These are phyloP conservation scores for Macadamia integrifolia DNA, from an alignment of 164 flowering plant genomes.

Conservation along the genomic window DNA sequence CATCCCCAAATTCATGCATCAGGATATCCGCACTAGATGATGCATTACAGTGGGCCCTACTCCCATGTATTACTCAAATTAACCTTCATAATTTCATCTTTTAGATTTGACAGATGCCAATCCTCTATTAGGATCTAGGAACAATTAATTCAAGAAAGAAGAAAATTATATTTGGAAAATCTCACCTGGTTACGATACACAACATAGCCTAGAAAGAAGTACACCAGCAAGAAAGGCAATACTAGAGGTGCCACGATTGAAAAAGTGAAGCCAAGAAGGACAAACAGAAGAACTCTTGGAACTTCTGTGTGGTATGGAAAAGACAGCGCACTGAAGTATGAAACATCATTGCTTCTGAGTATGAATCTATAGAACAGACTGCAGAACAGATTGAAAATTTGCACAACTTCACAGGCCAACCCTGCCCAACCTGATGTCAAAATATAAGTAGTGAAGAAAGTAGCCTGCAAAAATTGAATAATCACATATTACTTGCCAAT, in stretches of 20 bases:
- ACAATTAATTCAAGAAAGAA: too few relatives aligned
- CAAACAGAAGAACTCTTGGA: slow-evolving; percentile 77
- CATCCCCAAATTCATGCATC: too few relatives aligned
- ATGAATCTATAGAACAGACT: slow-evolving; percentile 38
- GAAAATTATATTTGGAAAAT: not conserved
- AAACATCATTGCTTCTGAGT: slow-evolving; percentile 36
- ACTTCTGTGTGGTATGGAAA: slow-evolving; percentile 97
- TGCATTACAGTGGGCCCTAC: too few relatives aligned
- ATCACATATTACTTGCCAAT: not conserved
- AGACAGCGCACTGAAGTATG: slow-evolving; percentile 29
- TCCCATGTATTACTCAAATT: too few relatives aligned
- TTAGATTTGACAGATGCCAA: too few relatives aligned
- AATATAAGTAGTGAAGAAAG: slow-evolving; percentile 82
- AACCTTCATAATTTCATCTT: too few relatives aligned
- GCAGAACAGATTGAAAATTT: slow-evolving; percentile 56
- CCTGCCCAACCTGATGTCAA: slow-evolving; percentile 98
- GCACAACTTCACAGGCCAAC: slow-evolving; percentile 69
- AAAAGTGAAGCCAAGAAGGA: slow-evolving; percentile 82
- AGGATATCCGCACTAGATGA: too few relatives aligned
- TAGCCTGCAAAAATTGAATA: slow-evolving; percentile 53
- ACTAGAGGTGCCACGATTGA: slow-evolving; percentile 82
- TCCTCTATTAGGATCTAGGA: too few relatives aligned
- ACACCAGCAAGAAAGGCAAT: slow-evolving; percentile 75
- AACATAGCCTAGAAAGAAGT: slow-evolving; percentile 68
- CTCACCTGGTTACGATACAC: slow-evolving; percentile 88